These are phyloP conservation scores for Psilocybe cyanescens DNA, from an alignment of 768 basidiomycete species.

Conservation along the genomic window DNA sequence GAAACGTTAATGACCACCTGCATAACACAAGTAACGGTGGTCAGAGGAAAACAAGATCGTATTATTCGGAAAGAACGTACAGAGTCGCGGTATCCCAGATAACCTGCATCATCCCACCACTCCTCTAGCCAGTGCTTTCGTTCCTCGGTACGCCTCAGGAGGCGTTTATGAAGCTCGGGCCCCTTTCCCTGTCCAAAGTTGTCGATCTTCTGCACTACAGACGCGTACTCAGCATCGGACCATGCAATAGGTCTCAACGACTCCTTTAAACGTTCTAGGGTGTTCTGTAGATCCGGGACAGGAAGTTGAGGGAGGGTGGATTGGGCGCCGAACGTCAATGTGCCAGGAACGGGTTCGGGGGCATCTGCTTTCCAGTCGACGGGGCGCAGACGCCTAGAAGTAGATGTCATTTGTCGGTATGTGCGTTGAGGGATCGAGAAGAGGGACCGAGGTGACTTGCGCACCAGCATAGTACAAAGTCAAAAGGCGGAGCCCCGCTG, in stretches of 20 bases:
- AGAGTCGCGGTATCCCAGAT: conserved; percentile 86
- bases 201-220: conserved; percentile 66
- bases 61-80: conserved; percentile 40
- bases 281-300: conserved; percentile 68
- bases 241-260: conserved; percentile 77
- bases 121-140: conserved; percentile 85
- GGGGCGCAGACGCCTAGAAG: conserved; percentile 38
- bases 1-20: conserved; percentile 88
- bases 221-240: conserved; percentile 57
- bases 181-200: conserved; percentile 56
- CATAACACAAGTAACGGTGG: background rate
- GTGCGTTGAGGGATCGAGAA: background rate
- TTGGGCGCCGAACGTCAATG: conserved; percentile 72
- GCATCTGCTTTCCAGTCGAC: conserved; percentile 74
- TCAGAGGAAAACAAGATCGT: background rate
- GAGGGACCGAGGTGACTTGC: conserved; percentile 13
- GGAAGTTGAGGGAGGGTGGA: conserved; percentile 71
- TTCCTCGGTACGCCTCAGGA: conserved; percentile 58
- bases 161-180: conserved; percentile 62
- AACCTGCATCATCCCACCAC: conserved; percentile 92
- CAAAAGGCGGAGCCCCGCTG: conserved; percentile 3
- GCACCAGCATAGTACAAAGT: conserved; percentile 17
- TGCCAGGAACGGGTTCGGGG: conserved; percentile 52
- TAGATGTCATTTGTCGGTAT: conserved; percentile 27
- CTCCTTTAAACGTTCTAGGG: conserved; percentile 69